phyloP scores from a whole-genome alignment of 305 asterid species.

The Plantago coronopus region DNA sequence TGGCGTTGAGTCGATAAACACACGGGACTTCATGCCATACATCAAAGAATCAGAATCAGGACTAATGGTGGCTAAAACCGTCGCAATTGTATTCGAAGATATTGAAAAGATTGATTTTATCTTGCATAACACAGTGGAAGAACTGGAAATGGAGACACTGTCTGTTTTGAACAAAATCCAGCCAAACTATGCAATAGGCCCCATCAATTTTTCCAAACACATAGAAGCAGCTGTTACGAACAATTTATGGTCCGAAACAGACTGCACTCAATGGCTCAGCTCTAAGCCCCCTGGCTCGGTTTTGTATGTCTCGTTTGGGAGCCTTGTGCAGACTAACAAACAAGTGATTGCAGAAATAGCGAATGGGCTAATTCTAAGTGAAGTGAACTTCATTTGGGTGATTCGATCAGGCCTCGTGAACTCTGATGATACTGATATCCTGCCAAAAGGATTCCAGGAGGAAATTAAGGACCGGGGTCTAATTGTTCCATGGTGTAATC shows the following conservation, averaged over 20 bases:
- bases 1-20: slow-evolving; percentile 45
- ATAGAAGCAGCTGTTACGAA: slow-evolving; percentile 19
- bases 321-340: slow-evolving; percentile 38
- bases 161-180: slow-evolving; percentile 37
- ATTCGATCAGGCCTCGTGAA: slow-evolving; percentile 40
- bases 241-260: slow-evolving; percentile 43
- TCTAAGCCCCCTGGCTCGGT: slow-evolving; percentile 44
- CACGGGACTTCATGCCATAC: slow-evolving; percentile 39
- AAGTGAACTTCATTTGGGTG: slow-evolving; percentile 55
- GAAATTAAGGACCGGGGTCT: slow-evolving; percentile 33
- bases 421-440: slow-evolving; percentile 27
- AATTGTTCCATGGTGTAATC: slow-evolving; percentile 56
- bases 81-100: slow-evolving; percentile 28
- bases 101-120: slow-evolving; percentile 48
- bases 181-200: slow-evolving; percentile 50
- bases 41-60: slow-evolving; percentile 30
- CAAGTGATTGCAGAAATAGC: slow-evolving; percentile 47
- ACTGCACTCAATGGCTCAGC: slow-evolving; percentile 51
- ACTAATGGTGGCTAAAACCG: slow-evolving; percentile 9
- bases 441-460: slow-evolving; percentile 38
- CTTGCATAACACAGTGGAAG: slow-evolving; percentile 50
- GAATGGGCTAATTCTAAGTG: slow-evolving; percentile 48
- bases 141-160: slow-evolving; percentile 39
- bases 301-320: slow-evolving; percentile 60
- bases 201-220: slow-evolving; percentile 33